Conservation (phyloP, 1,284 basidiomycete species). For the Cutaneotrichosporon cyanovorans region DNA sequence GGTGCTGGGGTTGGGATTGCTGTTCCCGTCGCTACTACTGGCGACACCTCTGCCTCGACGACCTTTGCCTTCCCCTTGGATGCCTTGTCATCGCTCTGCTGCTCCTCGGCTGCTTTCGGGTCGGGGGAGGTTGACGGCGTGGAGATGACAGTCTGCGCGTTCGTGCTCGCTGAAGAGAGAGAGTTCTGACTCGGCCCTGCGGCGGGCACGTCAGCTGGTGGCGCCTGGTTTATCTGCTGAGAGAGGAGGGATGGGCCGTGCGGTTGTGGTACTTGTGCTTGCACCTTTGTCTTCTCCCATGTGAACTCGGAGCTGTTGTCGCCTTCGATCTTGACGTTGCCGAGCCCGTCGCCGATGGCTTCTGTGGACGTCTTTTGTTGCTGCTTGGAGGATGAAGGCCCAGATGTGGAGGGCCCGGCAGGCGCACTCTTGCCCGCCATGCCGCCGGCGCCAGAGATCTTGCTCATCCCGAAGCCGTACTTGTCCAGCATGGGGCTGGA, state of each 20-base stretch:
- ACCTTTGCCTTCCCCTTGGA: conserved; percentile 5
- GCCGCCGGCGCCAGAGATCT: conserved; percentile 44
- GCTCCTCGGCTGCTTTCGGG: neutral
- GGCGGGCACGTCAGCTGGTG: conserved; percentile 4
- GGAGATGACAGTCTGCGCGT: neutral
- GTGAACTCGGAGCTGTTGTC: conserved; percentile 45
- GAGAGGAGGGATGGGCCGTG: conserved; percentile 70
- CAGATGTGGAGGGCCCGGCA: conserved; percentile 4
- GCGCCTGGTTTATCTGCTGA: conserved; percentile 59
- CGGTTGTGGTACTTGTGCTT: conserved; percentile 35
- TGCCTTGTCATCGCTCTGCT: neutral
- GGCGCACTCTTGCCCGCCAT: conserved; percentile 22
- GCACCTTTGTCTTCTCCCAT: conserved; percentile 52
- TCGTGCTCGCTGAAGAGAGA: neutral
- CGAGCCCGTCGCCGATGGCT: conserved; percentile 51
- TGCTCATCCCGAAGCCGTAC: conserved; percentile 85
- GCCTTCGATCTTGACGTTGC: conserved; percentile 58
- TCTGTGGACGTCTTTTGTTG: conserved; percentile 45
- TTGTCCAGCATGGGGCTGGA: conserved; percentile 78
- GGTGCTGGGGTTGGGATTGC: neutral
- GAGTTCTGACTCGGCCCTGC: neutral
- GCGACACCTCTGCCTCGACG: neutral
- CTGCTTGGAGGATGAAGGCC: neutral
- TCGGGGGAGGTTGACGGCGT: neutral
- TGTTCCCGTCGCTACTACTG: neutral